Conservation (phyloP, 129 eudicot genomes). For the Scalesia atractyloides region DNA sequence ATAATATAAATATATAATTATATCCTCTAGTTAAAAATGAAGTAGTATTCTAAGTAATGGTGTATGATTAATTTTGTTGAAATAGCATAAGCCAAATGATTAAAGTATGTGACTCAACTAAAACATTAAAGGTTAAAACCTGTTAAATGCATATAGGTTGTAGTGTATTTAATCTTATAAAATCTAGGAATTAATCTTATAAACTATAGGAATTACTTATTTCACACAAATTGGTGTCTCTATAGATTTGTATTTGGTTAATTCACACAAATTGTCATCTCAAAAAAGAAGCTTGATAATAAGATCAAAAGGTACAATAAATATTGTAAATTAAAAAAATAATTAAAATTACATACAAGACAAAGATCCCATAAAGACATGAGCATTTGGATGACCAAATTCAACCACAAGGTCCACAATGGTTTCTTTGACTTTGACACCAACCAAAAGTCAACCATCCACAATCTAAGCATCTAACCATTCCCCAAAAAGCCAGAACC, state of each 20-base stretch:
- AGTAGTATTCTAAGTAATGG: no score
- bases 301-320: neutral
- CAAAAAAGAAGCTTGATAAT: no score
- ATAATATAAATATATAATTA: no score
- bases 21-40: no score
- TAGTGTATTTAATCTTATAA: no score
- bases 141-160: no score
- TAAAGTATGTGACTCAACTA: no score
- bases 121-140: no score
- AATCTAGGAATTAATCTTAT: no score
- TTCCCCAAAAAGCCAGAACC: conserved; percentile 7
- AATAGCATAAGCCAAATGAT: no score
- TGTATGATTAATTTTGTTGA: no score
- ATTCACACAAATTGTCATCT: neutral
- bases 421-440: conserved; percentile 19
- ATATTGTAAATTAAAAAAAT: neutral
- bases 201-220: no score
- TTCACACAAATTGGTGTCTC: neutral
- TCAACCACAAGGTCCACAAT: conserved; percentile 8
- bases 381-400: neutral
- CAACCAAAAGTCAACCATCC: conserved; percentile 23
- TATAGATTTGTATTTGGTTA: neutral
- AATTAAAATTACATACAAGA: neutral
- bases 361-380: conserved; percentile 8
- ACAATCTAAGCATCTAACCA: conserved; percentile 13